phyloP scores from a whole-genome alignment of 2,329 filamentous ascomycete genomes.

The Colletotrichum zoysiae region DNA sequence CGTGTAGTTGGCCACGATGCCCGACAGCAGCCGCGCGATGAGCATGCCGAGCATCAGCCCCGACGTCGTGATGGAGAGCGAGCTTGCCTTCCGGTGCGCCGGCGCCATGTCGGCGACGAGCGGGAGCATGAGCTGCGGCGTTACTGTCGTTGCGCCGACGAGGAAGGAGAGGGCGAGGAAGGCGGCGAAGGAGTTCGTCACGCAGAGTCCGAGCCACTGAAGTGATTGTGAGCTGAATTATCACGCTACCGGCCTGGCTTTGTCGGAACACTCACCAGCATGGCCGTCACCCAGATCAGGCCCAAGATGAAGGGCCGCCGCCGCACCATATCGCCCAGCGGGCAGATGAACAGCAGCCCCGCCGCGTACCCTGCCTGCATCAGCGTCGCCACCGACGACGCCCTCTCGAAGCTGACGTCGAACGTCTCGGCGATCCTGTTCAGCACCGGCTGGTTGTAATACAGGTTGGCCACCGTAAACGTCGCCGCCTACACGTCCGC shows the following conservation, averaged over 20 bases:
- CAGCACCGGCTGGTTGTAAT: conserved; percentile 84
- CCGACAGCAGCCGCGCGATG: conserved; percentile 80
- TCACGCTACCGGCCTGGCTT: too few species aligned
- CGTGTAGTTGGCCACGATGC: conserved; percentile 79
- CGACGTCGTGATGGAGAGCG: conserved; percentile 80
- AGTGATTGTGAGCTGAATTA: neutral
- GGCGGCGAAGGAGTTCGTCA: conserved; percentile 72
- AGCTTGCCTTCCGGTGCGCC: conserved; percentile 73
- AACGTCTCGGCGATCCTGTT: conserved; percentile 82
- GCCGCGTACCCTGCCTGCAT: conserved; percentile 84
- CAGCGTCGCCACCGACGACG: conserved; percentile 77
- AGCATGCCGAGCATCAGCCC: conserved; percentile 82
- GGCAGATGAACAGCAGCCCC: conserved; percentile 80
- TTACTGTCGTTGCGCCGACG: conserved; percentile 82
- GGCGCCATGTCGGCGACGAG: conserved; percentile 84
- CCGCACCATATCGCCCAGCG: conserved; percentile 77
- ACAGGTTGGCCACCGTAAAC: conserved; percentile 83
- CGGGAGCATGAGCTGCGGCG: conserved; percentile 83
- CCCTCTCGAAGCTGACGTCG: conserved; percentile 75
- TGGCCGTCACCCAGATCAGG: conserved; percentile 76
- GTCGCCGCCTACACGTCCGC: conserved; percentile 59
- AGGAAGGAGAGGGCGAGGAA: conserved; percentile 81
- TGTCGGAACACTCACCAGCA: conserved; percentile 64
- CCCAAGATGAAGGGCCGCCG: conserved; percentile 77
- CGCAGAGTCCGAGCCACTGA: conserved; percentile 77